Percentiles rank a stretch among this genome's conserved stretches.
Conservation (phyloP, 306 rosid species). For the Cucumis melo region DNA sequence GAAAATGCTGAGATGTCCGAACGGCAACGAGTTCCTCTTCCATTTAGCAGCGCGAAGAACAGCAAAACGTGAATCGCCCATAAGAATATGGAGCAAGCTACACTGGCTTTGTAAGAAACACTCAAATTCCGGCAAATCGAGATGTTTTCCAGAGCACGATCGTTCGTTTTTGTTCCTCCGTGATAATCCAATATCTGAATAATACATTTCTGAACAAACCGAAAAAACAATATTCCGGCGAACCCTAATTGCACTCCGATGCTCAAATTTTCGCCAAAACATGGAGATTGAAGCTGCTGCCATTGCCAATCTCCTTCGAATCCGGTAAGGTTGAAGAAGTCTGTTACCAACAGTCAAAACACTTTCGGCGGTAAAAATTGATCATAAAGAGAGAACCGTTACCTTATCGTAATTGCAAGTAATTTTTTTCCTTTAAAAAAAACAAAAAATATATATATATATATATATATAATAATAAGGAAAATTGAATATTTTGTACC, state of each 20-base stretch:
- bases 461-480: too few relatives aligned
- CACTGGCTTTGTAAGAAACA: slow-evolving; percentile 28
- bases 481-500: too few relatives aligned
- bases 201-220: slow-evolving; percentile 12
- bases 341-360: slow-evolving; percentile 16
- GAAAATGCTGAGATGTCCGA: slow-evolving; percentile 16
- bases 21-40: slow-evolving; percentile 31
- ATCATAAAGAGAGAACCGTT: too few relatives aligned
- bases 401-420: too few relatives aligned
- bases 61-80: slow-evolving; percentile 25
- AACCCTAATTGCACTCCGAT: slow-evolving; percentile 42
- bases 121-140: slow-evolving; percentile 17
- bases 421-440: too few relatives aligned
- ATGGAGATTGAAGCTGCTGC: slow-evolving; percentile 44
- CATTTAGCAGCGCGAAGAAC: slow-evolving; percentile 27
- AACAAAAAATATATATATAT: too few relatives aligned
- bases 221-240: slow-evolving; percentile 26
- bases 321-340: slow-evolving; percentile 4
- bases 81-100: slow-evolving; percentile 33
- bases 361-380: neutral
- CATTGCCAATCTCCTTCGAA: slow-evolving; percentile 24
- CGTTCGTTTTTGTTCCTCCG: slow-evolving; percentile 14
- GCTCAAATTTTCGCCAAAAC: slow-evolving; percentile 55
- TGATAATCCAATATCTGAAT: slow-evolving; percentile 13
- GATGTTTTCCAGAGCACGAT: slow-evolving; percentile 16